These are phyloP conservation scores for Backusella circina DNA, from an alignment of 192 early-diverging fungal species.

Conservation along the genomic window DNA sequence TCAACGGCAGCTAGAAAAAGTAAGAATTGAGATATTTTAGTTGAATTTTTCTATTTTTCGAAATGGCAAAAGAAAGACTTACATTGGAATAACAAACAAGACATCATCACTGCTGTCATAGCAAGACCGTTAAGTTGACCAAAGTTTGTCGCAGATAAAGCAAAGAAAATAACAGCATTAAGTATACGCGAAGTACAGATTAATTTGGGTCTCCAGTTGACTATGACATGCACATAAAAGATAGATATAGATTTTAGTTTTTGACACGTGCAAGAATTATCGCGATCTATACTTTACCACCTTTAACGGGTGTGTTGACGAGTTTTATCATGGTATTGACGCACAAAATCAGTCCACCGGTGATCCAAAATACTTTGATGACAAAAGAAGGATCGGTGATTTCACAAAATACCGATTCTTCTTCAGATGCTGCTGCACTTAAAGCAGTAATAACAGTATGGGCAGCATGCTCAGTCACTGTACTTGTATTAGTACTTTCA, in stretches of 20 bases:
- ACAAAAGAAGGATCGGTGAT: constrained; percentile 20
- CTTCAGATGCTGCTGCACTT: background rate
- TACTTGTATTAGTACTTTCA: background rate
- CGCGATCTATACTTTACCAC: background rate
- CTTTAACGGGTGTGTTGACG: constrained; percentile 26
- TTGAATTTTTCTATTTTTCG: background rate
- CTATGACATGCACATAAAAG: background rate
- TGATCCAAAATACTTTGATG: constrained; percentile 27
- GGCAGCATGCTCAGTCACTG: background rate
- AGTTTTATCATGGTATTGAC: constrained; percentile 35
- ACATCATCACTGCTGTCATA: constrained; percentile 24
- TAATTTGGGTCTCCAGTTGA: constrained; percentile 12
- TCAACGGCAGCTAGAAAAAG: constrained; percentile 17
- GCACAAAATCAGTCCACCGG: constrained; percentile 28
- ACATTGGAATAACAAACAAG: constrained; percentile 30
- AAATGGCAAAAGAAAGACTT: constrained; percentile 8
- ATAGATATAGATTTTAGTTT: background rate
- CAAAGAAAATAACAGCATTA: constrained; percentile 34
- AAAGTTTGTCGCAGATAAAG: constrained; percentile 12
- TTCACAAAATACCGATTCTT: background rate
- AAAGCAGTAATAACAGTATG: constrained; percentile 2
- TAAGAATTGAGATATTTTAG: background rate
- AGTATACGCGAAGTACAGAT: constrained; percentile 23
- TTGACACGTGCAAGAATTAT: background rate
- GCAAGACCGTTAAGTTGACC: constrained; percentile 16